These are phyloP conservation scores for Vishniacozyma victoriae DNA, from an alignment of 768 basidiomycete species.

Conservation along the genomic window DNA sequence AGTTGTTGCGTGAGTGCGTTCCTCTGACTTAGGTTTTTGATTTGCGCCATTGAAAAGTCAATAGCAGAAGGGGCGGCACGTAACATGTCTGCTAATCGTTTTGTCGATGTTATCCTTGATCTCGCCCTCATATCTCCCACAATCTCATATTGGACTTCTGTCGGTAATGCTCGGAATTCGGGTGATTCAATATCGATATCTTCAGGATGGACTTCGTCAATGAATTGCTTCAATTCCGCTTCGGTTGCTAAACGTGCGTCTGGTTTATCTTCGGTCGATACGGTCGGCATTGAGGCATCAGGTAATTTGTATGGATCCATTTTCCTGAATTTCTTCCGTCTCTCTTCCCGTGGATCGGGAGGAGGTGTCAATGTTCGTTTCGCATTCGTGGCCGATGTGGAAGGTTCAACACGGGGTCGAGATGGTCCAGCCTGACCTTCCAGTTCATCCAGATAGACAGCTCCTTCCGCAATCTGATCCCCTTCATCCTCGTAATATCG, in stretches of 20 bases:
- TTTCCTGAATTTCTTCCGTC: conserved; percentile 49
- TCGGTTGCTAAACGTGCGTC: conserved; percentile 95
- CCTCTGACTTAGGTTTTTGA: conserved; percentile 77
- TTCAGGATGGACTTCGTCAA: conserved; percentile 91
- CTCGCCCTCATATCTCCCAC: conserved; percentile 90
- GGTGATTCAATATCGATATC: conserved; percentile 88
- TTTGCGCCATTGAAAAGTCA: conserved; percentile 96
- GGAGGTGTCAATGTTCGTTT: conserved; percentile 4
- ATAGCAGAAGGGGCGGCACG: conserved; percentile 69
- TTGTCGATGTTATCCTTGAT: conserved; percentile 89
- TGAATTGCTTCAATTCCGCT: conserved; percentile 85
- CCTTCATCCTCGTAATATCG: conserved; percentile 33
- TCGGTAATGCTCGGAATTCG: conserved; percentile 85
- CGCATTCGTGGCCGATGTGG: conserved; percentile 7
- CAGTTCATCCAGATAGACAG: conserved; percentile 85
- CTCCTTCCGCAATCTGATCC: conserved; percentile 61
- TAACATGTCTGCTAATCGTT: conserved; percentile 86
- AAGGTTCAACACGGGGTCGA: conserved; percentile 13
- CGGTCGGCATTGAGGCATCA: conserved; percentile 52
- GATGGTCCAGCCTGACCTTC: conserved; percentile 46
- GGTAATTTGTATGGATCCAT: conserved; percentile 88
- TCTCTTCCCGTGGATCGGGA: conserved; percentile 30
- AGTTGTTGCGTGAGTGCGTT: conserved; percentile 91
- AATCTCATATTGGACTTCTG: conserved; percentile 96
- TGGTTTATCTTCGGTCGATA: conserved; percentile 49